phyloP scores from a whole-genome alignment of 257 asterid species.

The Salvia rosmarinus region DNA sequence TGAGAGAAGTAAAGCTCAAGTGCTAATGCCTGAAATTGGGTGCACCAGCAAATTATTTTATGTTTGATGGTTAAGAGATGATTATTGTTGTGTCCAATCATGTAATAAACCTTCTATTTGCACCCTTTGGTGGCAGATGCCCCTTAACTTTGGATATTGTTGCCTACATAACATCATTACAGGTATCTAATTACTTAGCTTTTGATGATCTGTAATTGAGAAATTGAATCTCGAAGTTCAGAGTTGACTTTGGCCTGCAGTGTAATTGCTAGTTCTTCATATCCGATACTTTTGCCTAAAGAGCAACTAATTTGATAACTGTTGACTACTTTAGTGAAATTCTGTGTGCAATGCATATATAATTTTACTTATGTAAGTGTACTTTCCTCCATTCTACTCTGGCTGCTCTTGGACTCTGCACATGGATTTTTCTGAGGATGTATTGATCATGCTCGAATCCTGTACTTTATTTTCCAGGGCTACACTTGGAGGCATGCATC shows the following conservation, averaged over 20 bases:
- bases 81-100: neutral
- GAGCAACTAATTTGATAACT: neutral
- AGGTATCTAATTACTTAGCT: neutral
- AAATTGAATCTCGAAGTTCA: neutral
- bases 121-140: slow-evolving; percentile 18
- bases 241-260: neutral
- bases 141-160: slow-evolving; percentile 5
- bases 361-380: slow-evolving; percentile 15
- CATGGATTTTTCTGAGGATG: slow-evolving; percentile 40
- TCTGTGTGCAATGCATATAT: neutral
- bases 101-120: neutral
- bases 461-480: slow-evolving; percentile 63
- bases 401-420: slow-evolving; percentile 38
- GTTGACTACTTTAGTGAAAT: neutral
- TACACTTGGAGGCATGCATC: slow-evolving; percentile 55
- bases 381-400: slow-evolving; percentile 27
- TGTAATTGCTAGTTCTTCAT: neutral
- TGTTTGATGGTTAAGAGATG: slow-evolving; percentile 26
- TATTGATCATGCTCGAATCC: slow-evolving; percentile 47
- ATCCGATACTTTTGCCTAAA: neutral
- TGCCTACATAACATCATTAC: no score
- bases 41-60: slow-evolving; percentile 11
- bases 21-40: slow-evolving; percentile 27
- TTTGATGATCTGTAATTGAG: neutral
- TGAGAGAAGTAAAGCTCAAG: slow-evolving; percentile 6